Base-by-base conservation (phyloP, 163 green algal genomes). In the Dunaliella salina region DNA sequence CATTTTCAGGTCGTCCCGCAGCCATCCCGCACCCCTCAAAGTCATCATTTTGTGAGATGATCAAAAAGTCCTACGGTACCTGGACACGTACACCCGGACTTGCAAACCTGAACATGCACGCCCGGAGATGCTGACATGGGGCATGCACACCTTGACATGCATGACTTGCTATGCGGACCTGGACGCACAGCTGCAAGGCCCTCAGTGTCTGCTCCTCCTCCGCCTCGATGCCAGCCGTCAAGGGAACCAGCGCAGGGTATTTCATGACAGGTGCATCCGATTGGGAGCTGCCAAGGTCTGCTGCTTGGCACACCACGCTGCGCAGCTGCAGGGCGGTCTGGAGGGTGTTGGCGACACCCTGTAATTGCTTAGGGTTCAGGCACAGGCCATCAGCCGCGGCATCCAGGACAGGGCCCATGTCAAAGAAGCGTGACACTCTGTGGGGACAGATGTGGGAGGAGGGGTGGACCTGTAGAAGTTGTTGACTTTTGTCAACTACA, bases 361-460 rank as follows among this genome's bases (percentile, higher is more conserved):
- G 89, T 20, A 96, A 85, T 85, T 96, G 93, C 34, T 90, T 75
- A 0, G 90, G 88, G 67, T 92, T 92, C 5, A 95, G 89, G 35
- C 30, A 87, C 35, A 87, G 40, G 5, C 88, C 90, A 20, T 50
- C 40, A 18, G 45, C 81, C 0, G 88, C 88, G 33, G 91, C 95
- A 1, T 90, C 87, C 29, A 96, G 83, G 1, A 92, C 90, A 0
- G 90, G 91, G 0, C 90, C 82, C 30, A 97, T 80, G 84, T 97
- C 93, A 78, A 91, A 93, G 12, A 94, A 87, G 80, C 92, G 85
- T 8, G 30, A n/a, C 34, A 92, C 81, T 24, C 93, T 94, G 86
- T 40, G 69, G 13, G 79, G 3, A 79, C 40, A 50, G 40, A 50
- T 50, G 40, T 3, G 8, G 8, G 40, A 50, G 40, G 40, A 8